Base-by-base conservation (phyloP, 257 asterid genomes). In the Prunella vulgaris region DNA sequence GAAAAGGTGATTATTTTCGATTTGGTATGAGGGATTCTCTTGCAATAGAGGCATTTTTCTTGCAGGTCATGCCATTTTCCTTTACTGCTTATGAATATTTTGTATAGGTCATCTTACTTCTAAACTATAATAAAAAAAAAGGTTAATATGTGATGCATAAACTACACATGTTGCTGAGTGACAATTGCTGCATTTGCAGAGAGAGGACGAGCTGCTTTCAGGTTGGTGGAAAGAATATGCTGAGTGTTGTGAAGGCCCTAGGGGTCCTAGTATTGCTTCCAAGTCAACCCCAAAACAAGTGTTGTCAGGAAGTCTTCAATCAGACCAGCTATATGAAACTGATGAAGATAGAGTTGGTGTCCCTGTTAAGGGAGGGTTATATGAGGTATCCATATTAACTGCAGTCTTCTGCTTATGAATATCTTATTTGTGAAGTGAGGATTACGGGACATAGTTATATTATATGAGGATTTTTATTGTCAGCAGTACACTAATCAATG, bases 331-430 rank as follows among this genome's bases (percentile, higher is more conserved):
- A 60, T 75, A 73, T 67, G 75, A 73, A 60, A 58, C 69, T 40
- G 97, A 89, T 81, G 99, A 90, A 80, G 99, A 89, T 82, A 89
- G 99, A 87, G 97, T 94, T 63, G 99, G 99, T 60, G 97, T 91
- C 68, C 93, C 99, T 44, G 96, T 93, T 62, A 94, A 94, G 75
- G 97, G 99, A 72, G 97, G 97, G 28, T 78, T 94, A 57, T 89
- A 90, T 69, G 99, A 94, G 99, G 99, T 90, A 82, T 59, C 53
- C 21, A 69, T 59, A 64, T 64, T 56, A 69, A 70, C 53, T 54
- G 35, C 51, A 54, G 15, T 78, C 12, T 27, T 70, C 40, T 59
- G 35, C 68, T 24, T 20, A 21, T 69, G 54, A 2, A 54, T 66
- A 13, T 35, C 30, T 60, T 60, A 63, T 58, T 60, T 58, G 40